phyloP scores from a whole-genome alignment of 108 stramenopile species.

The Thalassiosira profunda region DNA sequence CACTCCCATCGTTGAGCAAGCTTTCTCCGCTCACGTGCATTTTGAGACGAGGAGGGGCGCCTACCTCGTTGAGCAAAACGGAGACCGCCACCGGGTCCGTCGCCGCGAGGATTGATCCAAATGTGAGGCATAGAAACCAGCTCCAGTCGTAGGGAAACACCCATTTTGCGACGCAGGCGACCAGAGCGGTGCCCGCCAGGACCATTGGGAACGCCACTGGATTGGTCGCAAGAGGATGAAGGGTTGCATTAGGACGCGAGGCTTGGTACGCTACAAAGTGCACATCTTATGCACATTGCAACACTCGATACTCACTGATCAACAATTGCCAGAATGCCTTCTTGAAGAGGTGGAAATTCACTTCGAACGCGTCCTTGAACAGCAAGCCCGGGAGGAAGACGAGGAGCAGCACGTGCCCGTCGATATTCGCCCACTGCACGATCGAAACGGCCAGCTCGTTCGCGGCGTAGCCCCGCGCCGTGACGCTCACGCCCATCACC shows the following conservation, averaged over 20 bases:
- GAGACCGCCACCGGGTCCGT: constrained; percentile 50
- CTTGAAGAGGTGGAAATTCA: constrained; percentile 76
- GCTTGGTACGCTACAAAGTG: too few species aligned
- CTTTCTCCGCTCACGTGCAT: constrained; percentile 51
- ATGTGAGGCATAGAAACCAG: constrained; percentile 66
- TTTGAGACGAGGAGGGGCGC: constrained; percentile 82
- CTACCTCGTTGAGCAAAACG: constrained; percentile 41
- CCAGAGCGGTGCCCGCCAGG: constrained; percentile 66
- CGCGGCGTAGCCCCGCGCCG: too few species aligned
- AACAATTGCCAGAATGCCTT: constrained; percentile 62
- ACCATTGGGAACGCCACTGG: constrained; percentile 93
- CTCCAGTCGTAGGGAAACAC: constrained; percentile 77
- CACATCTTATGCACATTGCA: too few species aligned
- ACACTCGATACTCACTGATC: too few species aligned
- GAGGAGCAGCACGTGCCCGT: constrained; percentile 29
- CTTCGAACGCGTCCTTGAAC: constrained; percentile 45
- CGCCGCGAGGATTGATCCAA: constrained; percentile 90
- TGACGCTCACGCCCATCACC: constrained; percentile 19
- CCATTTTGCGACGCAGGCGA: constrained; percentile 62
- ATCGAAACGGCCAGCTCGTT: too few species aligned
- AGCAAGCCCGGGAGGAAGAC: constrained; percentile 47
- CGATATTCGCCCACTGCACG: constrained; percentile 21
- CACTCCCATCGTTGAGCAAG: constrained; percentile 67
- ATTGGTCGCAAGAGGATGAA: too few species aligned
- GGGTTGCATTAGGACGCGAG: too few species aligned